Conservation (phyloP, 305 asterid species). For the Fraxinus sp. region DNA sequence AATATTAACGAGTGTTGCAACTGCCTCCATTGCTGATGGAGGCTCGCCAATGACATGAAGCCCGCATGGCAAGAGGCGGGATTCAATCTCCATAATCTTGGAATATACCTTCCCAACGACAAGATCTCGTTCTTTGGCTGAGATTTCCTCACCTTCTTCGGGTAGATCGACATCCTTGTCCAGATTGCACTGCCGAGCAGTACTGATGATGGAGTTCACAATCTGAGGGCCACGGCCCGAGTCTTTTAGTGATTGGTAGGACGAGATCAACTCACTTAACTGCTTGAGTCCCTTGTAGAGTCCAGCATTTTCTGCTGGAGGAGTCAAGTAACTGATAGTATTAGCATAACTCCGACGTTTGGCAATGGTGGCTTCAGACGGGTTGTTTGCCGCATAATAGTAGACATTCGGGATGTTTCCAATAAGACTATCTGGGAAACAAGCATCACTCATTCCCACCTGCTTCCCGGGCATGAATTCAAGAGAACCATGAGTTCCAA, state of each 20-base stretch:
- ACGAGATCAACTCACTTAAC: constrained; percentile 84
- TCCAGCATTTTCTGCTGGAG: constrained; percentile 98
- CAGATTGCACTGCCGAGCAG: constrained; percentile 91
- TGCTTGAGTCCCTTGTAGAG: constrained; percentile 97
- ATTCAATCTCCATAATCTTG: constrained; percentile 96
- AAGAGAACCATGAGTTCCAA: constrained; percentile 96
- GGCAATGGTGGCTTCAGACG: constrained; percentile 94
- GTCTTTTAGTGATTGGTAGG: constrained; percentile 92
- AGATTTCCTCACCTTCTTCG: constrained; percentile 69
- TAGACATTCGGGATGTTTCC: constrained; percentile 93
- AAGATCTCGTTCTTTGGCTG: constrained; percentile 68
- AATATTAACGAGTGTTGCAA: constrained; percentile 86
- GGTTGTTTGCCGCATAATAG: constrained; percentile 94
- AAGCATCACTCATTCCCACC: constrained; percentile 96
- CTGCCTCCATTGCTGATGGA: constrained; percentile 94
- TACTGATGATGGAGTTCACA: constrained; percentile 87
- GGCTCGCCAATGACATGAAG: constrained; percentile 97
- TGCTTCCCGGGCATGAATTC: constrained; percentile 99
- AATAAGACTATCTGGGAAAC: constrained; percentile 89
- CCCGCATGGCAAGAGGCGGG: constrained; percentile 90
- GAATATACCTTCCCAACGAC: constrained; percentile 92
- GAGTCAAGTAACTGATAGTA: constrained; percentile 93
- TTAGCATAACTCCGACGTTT: constrained; percentile 93
- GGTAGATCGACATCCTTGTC: constrained; percentile 97
- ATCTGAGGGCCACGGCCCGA: constrained; percentile 89